Conservation (phyloP, 2,329 filamentous ascomycete genomes). For the Ophiostoma sp. region DNA sequence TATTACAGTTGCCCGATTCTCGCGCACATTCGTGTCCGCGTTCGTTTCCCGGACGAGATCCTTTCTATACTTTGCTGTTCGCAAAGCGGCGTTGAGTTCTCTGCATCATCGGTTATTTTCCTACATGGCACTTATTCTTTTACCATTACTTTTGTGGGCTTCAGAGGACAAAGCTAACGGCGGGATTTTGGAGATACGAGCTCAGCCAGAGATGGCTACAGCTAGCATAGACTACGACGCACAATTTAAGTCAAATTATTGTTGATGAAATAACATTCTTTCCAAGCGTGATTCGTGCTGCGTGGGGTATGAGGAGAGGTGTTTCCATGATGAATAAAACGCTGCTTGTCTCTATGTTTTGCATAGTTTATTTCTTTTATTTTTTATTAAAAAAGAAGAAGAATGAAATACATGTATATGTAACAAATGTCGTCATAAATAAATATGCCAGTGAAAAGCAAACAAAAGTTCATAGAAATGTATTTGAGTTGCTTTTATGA, state of each 20-base stretch:
- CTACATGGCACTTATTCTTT: not conserved
- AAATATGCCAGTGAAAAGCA: not conserved
- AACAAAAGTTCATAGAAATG: not conserved
- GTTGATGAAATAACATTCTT: not conserved
- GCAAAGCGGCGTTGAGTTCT: not conserved
- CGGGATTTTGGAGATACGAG: not conserved
- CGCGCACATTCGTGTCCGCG: not conserved
- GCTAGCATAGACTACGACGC: not conserved
- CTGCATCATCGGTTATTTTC: not conserved
- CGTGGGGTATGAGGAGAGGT: not conserved
- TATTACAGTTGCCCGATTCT: conserved; percentile 19
- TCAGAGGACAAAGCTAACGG: not conserved
- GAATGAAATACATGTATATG: too few species aligned
- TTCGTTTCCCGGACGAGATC: not conserved
- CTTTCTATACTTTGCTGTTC: not conserved
- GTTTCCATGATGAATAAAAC: too few species aligned
- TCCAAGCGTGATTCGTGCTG: not conserved
- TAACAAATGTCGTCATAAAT: not conserved
- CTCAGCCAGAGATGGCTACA: not conserved
- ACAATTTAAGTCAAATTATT: not conserved
- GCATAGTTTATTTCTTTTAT: not conserved
- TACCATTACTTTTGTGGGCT: not conserved
- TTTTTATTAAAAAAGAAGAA: not conserved
- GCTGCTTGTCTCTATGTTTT: too few species aligned
- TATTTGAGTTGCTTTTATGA: too few species aligned